Evolutionary conservation across 495 filamentous ascomycete species (phyloP), one percentile per base, ranked within the genome.

Genomic region (Acidiella bohemica): DNA sequence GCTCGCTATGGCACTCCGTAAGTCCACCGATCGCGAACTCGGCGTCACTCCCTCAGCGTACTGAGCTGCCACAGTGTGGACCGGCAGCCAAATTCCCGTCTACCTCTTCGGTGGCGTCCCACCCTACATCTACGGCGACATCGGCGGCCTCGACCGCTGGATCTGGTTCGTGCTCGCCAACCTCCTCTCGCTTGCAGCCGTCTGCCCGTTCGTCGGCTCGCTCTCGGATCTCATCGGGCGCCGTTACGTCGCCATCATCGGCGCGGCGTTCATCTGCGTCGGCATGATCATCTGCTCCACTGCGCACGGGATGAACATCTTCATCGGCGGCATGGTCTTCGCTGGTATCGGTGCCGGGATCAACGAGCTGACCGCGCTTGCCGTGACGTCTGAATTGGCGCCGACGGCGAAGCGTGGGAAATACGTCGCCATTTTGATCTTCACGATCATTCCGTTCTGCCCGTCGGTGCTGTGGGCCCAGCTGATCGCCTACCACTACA

Each of bases 171-270:
- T 80, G 19, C 65, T 80, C 4, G 77, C 70, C 21, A 77, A 83
- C 50, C 59, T 84, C 5, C 68, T 84, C 5, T 67, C 75, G 27
- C 67, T 81, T 2, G 78, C 78, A 3, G 76, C 70, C 33, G 68
- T 82, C 8, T 80, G 78, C 41, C 79, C 80, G 6, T 82, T 84
- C 44, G 78, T 82, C 16, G 78, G 78, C 7, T 73, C 72, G n/a
- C 50, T 84, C 0, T 81, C 78, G 5, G 80, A 84, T 63, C 57
- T 83, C 7, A 58, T 79, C 36, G 80, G 80, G 25, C 73, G 80
- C 46, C 72, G 80, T 42, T 80, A 69, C 50, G 74, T 83, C 18
- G 78, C 79, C 19, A 63, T 84, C 30, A 53, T 70, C n/a, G 80
- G 80, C 1, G 69, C 67, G 9, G 30, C 55, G 2, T 66, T 78